Conservation (phyloP, 495 filamentous ascomycete species). For the Aspergillus ostianus region DNA sequence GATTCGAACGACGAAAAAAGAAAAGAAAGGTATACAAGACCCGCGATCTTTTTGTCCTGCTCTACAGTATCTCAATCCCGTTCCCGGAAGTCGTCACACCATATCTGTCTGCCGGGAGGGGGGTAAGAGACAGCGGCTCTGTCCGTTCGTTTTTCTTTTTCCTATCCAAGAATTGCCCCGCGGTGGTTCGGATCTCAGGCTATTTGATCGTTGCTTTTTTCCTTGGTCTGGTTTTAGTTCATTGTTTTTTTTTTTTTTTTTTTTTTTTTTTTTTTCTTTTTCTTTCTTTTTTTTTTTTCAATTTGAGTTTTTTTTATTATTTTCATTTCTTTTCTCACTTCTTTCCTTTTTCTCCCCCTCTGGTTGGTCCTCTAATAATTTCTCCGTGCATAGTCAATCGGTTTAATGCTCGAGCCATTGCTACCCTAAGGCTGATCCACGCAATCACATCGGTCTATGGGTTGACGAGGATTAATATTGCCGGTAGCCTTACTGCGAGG, state of each 20-base stretch:
- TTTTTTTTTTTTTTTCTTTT: conserved; percentile 5
- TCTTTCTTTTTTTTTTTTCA: neutral
- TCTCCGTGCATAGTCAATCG: conserved; percentile 1
- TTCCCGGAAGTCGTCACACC: neutral
- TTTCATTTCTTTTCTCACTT: conserved; percentile 7
- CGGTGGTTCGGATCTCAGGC: conserved; percentile 9
- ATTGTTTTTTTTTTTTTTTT: neutral
- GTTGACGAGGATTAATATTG: neutral
- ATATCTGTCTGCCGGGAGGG: neutral
- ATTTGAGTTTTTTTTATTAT: neutral
- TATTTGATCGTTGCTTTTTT: neutral
- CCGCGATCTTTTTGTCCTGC: neutral
- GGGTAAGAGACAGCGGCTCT: conserved; percentile 19
- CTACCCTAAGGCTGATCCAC: conserved; percentile 13
- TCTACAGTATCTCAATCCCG: neutral
- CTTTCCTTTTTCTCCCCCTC: conserved; percentile 1
- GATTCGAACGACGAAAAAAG: neutral
- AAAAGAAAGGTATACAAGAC: neutral
- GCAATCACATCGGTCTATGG: conserved; percentile 7
- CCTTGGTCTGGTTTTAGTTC: neutral
- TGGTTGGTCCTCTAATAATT: neutral
- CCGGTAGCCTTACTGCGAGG: neutral
- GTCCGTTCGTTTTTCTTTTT: conserved; percentile 6
- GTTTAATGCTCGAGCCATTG: neutral
- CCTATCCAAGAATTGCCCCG: conserved; percentile 19